Base-by-base conservation (phyloP, 225 moss, liverwort and hornwort genomes). In the Neckera pumila region DNA sequence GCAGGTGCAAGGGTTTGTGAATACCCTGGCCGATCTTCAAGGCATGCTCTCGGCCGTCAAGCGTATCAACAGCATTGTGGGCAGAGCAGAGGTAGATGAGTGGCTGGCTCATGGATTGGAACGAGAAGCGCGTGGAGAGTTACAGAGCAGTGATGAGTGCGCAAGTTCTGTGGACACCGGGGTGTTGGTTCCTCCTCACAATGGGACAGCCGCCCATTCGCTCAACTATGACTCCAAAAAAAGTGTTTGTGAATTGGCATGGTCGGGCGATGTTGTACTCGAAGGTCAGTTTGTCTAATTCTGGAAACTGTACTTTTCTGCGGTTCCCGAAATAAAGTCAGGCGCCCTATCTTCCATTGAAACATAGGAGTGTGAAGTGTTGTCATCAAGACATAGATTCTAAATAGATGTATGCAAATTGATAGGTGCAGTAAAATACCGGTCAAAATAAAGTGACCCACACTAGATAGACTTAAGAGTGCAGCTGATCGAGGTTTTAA, bases 1-100 rank as follows among this genome's bases (percentile, higher is more conserved):
- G 81, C 95, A 98, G 97, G 97, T 99, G 90, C 99, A 99, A 95
- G 99, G 99, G 63, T 84, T 99, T 90, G 99, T 99, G 64, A 99
- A 99, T 69, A 95, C 95, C 7, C 69, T 99, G n/a, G 99, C 99
- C 82, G 99, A 99, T 90, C 89, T 99, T 67, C 95, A 97, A 83
- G 96, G 93, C 87, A 94, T 91, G 86, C 89, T 97, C 70, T 82
- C 96, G 82, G 96, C 97, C 86, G 93, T 95, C 14, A 95, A 95
- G 66, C 94, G 99, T 26, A 92, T 99, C 70, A 99, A 99, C 91
- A 81, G 81, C 51, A 88, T 99, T 67, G 92, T 99, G 51, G 96
- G 95, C 86, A 91, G 91, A 51, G 92, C 94, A 17, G 94, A 96
- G 93, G 95, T 99, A 47, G 99, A 99, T 36, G 97, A 96, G 90